Base-by-base conservation (phyloP, 352 stramenopile species). In the Globisporangium uncinulatum region DNA sequence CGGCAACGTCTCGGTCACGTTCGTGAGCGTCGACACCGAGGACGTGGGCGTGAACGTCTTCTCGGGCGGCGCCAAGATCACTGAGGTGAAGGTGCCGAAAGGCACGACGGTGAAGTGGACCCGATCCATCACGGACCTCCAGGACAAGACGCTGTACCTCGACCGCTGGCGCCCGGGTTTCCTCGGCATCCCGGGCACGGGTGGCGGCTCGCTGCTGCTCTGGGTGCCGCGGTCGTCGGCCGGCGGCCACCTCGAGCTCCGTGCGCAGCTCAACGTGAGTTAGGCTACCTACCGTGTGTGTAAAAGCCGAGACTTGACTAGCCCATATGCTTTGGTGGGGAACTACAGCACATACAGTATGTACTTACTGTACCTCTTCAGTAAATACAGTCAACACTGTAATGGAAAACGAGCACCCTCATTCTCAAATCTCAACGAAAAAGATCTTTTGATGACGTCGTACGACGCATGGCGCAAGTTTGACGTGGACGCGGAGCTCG, bases 401-500 rank as follows among this genome's bases (percentile, higher is more conserved):
- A 29, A 29, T 29, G 24, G 24, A 29, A 29, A 29, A 29, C 24
- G 24, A 29, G 24, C 24, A 29, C 24, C 24, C 24, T 29, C 24
- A 29, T 29, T 29, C 24, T 29, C 4, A 1, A 29, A 29, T 29
- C 24, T 29, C 24, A 29, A 29, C 24, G n/a, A 48, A 15, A 29
- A 48, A 29, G 29, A 54, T 53, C 10, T 52, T 2, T 7, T 34
- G n/a, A 54, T 36, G 19, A 66, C 61, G 14, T 82, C 69, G 48
- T 91, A 91, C 57, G 69, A 68, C 6, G 67, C 67, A 21, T 91
- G 81, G 81, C 71, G 64, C 49, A 72, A 66, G 51, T 91, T 77
- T 60, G 78, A 91, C 61, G 81, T 87, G 29, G 81, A 91, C 32
- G 66, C 73, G 44, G 81, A 87, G 59, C 68, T 91, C 15, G 65